These are phyloP conservation scores for Crithidia fasciculata DNA, from an alignment of 208 protist genomes.

Conservation along the genomic window DNA sequence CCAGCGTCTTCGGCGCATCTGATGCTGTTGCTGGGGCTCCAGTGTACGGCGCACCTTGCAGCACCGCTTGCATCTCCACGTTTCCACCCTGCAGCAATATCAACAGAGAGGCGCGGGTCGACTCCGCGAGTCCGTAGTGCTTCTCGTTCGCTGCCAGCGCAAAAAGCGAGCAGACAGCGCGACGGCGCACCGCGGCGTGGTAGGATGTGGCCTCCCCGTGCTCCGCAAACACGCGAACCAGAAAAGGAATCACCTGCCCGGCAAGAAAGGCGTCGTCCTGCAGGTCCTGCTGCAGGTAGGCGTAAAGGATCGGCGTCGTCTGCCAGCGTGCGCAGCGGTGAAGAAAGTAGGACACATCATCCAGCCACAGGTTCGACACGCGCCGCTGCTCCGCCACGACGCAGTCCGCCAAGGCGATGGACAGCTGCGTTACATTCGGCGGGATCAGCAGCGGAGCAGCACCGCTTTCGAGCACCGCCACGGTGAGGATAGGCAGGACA, in stretches of 20 bases:
- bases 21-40: background rate
- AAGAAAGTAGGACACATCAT: conserved; percentile 91
- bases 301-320: conserved; percentile 81
- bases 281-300: conserved; percentile 81
- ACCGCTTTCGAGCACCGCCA: conserved; percentile 78
- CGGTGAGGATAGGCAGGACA: conserved; percentile 75
- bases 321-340: conserved; percentile 73
- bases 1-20: conserved; percentile 33
- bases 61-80: conserved; percentile 41
- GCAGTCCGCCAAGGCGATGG: conserved; percentile 79
- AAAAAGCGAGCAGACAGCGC: conserved; percentile 58
- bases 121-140: conserved; percentile 64
- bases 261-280: conserved; percentile 78
- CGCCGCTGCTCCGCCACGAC: conserved; percentile 89
- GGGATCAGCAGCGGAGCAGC: conserved; percentile 79
- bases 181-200: conserved; percentile 54
- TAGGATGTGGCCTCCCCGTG: conserved; percentile 42
- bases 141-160: conserved; percentile 63
- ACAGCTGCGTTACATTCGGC: conserved; percentile 83
- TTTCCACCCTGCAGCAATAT: conserved; percentile 45
- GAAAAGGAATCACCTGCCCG: conserved; percentile 68
- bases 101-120: conserved; percentile 53
- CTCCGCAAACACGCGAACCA: conserved; percentile 64
- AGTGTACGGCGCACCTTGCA: conserved; percentile 30
- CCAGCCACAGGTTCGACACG: conserved; percentile 79